Percentiles rank a stretch among this genome's conserved stretches.
Conservation (phyloP, 2,329 filamentous ascomycete species). For the Aspergillus clavatus region DNA sequence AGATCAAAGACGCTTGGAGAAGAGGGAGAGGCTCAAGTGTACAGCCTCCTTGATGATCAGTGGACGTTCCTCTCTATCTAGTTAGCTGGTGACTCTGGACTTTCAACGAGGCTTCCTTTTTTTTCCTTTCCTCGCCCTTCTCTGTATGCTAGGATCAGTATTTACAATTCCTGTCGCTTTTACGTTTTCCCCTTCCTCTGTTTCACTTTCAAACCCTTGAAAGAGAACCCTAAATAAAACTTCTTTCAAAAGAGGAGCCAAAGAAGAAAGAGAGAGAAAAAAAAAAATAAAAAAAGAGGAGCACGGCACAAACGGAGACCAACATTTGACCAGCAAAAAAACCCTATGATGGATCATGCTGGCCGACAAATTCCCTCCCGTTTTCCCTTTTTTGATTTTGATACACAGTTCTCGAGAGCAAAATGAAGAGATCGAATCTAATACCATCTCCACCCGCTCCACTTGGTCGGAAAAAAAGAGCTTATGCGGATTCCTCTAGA, state of each 20-base stretch:
- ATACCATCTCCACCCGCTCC: conserved; percentile 27
- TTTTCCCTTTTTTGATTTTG: conserved; percentile 12
- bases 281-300: not conserved
- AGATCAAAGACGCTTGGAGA: too few species aligned
- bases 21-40: too few species aligned
- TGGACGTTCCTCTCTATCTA: too few species aligned
- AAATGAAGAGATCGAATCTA: conserved; percentile 31
- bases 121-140: not conserved
- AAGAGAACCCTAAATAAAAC: not conserved
- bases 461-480: conserved; percentile 31
- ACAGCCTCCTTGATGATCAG: too few species aligned
- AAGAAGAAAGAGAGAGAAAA: too few species aligned
- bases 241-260: too few species aligned
- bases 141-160: not conserved
- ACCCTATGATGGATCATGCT: conserved; percentile 2
- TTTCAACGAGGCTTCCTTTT: too few species aligned
- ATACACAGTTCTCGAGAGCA: conserved; percentile 17
- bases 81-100: too few species aligned
- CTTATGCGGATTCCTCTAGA: conserved; percentile 19
- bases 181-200: too few species aligned
- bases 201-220: too few species aligned
- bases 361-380: conserved; percentile 11
- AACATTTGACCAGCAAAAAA: not conserved
- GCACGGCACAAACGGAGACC: not conserved
- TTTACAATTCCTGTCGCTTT: too few species aligned